Conservation (phyloP, 306 rosid species). For the Begonia masoniana region DNA sequence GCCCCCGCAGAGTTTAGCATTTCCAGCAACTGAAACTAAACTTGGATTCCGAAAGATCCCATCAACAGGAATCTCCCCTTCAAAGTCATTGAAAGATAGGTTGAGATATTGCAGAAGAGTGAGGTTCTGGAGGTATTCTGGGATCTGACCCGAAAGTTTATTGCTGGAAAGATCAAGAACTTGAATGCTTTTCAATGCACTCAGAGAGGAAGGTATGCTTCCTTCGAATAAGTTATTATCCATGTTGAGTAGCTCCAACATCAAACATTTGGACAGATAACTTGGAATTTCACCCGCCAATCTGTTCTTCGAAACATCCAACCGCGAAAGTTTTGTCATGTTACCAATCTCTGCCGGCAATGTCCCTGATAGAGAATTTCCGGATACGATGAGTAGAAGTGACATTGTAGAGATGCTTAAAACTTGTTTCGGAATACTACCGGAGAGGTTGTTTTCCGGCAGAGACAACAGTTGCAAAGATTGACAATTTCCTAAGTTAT, state of each 20-base stretch:
- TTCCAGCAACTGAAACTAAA: not conserved
- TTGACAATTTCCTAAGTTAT: not conserved
- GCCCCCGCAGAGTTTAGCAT: constrained; percentile 10
- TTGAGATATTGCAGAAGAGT: constrained; percentile 1
- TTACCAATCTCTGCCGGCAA: constrained; percentile 9
- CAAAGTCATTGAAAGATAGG: constrained; percentile 5
- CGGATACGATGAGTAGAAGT: not conserved
- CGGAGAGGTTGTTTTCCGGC: not conserved
- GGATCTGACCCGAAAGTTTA: constrained; percentile 4
- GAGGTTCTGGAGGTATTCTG: not conserved
- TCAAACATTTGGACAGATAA: not conserved
- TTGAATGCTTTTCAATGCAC: not conserved
- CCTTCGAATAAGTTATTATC: constrained; percentile 5
- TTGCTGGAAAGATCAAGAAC: constrained; percentile 1
- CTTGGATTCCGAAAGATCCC: constrained; percentile 6
- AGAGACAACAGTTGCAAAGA: not conserved
- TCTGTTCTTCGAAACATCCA: constrained; percentile 4
- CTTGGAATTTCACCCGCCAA: not conserved
- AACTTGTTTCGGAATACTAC: constrained; percentile 1
- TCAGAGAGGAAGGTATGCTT: constrained; percentile 2
- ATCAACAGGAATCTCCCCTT: constrained; percentile 10
- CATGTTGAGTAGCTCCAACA: not conserved
- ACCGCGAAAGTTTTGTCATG: not conserved
- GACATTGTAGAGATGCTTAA: not conserved
- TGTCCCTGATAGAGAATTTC: constrained; percentile 1